Evolutionary conservation across 768 basidiomycete genomes (phyloP), one percentile per base, ranked within the genome.

Genomic region (Trametes maxima): DNA sequence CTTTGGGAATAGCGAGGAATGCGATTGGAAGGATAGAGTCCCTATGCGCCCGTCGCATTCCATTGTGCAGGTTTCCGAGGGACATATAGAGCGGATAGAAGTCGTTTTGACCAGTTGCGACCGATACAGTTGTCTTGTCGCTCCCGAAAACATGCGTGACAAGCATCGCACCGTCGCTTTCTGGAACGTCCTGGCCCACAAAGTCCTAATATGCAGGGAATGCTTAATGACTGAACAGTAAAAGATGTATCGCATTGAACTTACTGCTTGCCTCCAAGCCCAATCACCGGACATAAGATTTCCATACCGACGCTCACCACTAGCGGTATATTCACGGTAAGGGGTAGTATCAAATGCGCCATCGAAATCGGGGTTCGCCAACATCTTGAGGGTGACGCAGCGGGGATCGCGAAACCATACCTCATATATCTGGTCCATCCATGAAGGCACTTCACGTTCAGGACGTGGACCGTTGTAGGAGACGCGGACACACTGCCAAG

Each of bases 401-500:
- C 33, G 47, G 10, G 28, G 28, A 35, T 49, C 47, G 25, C 47
- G 47, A 8, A 22, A 7, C 46, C 22, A 19, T 12, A 47, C 24
- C 46, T 47, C 22, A 25, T 47, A 47, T 2, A 12, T 12, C 17
- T 46, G 7, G 5, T 46, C 44, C 44, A 22, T 46, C 44, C 44
- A 46, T 14, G 21, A 19, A 22, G n/a, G 44, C 12, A 22, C 44
- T 4, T 67, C n/a, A 0, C 55, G 54, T 0, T 64, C 63, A 3
- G 57, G 35, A 24, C 50, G 16, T 11, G 17, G 43, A 14, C 54
- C 0, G 25, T 28, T 37, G 40, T 76, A 77, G 5, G 58, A 54
- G 17, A 77, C 44, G 0, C 65, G 54, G 57, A 80, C 76, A 2
- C 63, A 67, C 5, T 74, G 19, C 79, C 80, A 82, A 0, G 76